Evolutionary conservation across 2,329 filamentous ascomycete genomes (phyloP), one percentile per base, ranked within the genome.

Genomic region (Lecanosticta acicola): DNA sequence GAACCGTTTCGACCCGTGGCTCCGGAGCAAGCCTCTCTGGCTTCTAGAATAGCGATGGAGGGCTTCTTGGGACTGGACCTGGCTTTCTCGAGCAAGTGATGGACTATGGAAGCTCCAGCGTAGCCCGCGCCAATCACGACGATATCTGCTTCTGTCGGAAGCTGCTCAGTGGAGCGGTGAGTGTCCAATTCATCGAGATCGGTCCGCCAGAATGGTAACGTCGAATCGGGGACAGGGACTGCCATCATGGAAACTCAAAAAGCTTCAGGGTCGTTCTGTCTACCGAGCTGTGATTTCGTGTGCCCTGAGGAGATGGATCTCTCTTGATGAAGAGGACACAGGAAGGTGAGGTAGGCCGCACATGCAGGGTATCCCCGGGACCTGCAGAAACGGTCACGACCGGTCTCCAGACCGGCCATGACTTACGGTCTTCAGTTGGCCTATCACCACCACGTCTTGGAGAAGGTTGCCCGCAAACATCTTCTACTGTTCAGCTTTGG

Each of bases 111-210:
- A 19, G 58, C 53, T 32, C 59, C 59, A 34, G 53, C 45, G 37
- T 56, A 50, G 17, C 59, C 59, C 18, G 57, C 51, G n/a, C 59
- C 59, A 39, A 61, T 54, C 13, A 61, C 53, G 14, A 55, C 54
- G 34, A 61, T 49, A 20, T 60, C 57, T 26, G 48, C 53, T 44
- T 53, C 46, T 32, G 36, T 8, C 14, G 59, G 59, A 16, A 89
- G 68, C 4, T 77, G 66, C 1, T 69, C 59, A 0, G 85, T 87
- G 0, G 81, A 82, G 17, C 78, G 76, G 59, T 87, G 80, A n/a
- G 81, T 60, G 46, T 73, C 69, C 2, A 76, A 57, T 1, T 55
- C 46, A 50, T 71, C 63, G 4, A 64, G 65, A 18, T 68, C 50
- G 3, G 61, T 62, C 14, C 67, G 62, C 74, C 73, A 76, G 56